phyloP scores from a whole-genome alignment of 2,329 filamentous ascomycete species.

The Canariomyces notabilis region DNA sequence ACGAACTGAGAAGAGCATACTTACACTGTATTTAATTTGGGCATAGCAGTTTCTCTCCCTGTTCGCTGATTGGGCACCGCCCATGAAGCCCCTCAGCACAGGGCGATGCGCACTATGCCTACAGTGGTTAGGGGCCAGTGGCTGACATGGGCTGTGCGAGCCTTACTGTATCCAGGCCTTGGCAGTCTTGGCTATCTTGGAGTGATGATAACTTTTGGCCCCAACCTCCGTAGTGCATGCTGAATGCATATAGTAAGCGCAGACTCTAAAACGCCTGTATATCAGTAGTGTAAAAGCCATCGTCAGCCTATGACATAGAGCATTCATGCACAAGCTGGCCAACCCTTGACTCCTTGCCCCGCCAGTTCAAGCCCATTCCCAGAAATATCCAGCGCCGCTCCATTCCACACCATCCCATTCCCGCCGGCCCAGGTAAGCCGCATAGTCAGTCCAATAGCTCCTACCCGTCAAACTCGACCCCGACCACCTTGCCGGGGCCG shows the following conservation, averaged over 20 bases:
- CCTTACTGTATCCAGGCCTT: no score
- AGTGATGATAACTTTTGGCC: no score
- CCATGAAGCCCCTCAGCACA: no score
- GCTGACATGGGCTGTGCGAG: no score
- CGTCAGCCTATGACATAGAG: not conserved
- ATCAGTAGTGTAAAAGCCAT: slow-evolving; percentile 2
- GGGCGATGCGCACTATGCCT: not conserved
- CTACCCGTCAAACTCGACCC: slow-evolving; percentile 29
- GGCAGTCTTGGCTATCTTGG: no score
- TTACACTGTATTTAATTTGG: no score
- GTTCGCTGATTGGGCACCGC: no score
- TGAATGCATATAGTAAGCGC: not conserved
- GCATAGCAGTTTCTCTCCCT: no score
- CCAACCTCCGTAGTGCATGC: no score
- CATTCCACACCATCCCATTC: not conserved
- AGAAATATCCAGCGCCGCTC: not conserved
- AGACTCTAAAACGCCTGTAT: not conserved
- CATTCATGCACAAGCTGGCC: slow-evolving; percentile 1
- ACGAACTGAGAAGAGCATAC: no score
- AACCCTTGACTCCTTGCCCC: not conserved
- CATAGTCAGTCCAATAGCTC: slow-evolving; percentile 18
- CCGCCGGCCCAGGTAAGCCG: not conserved
- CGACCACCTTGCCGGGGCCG: slow-evolving; percentile 21
- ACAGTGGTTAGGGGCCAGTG: no score
- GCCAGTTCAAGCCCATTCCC: not conserved